These are phyloP conservation scores for Alternaria sp. DNA, from an alignment of 2,329 filamentous ascomycete genomes.

Conservation along the genomic window DNA sequence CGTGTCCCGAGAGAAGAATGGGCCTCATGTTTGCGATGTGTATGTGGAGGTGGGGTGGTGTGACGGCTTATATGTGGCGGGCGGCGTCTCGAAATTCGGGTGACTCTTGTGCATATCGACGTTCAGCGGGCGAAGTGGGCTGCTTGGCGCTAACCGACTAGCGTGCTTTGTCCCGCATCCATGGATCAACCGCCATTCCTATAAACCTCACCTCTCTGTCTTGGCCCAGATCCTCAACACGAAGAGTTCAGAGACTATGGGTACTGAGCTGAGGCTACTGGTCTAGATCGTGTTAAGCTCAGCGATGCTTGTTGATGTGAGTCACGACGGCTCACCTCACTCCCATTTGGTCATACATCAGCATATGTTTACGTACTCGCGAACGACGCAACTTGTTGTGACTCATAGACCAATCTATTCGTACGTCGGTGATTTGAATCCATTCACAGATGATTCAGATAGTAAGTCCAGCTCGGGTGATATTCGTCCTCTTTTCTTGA, in stretches of 20 bases:
- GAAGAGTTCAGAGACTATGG: neutral
- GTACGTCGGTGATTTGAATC: neutral
- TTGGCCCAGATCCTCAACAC: neutral
- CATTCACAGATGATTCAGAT: neutral
- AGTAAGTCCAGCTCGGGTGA: neutral
- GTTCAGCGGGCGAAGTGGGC: constrained; percentile 42
- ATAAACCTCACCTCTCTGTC: neutral
- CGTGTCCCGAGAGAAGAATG: constrained; percentile 94
- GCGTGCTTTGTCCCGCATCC: constrained; percentile 22
- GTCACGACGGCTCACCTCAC: neutral
- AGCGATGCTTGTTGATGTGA: neutral
- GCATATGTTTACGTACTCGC: neutral
- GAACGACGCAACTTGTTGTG: neutral
- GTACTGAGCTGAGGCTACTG: neutral
- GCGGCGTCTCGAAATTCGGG: constrained; percentile 41
- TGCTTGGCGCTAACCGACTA: constrained; percentile 36
- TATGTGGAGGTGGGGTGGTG: constrained; percentile 26
- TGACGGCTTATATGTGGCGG: constrained; percentile 31
- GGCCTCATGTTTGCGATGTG: constrained; percentile 76
- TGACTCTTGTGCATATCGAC: constrained; percentile 40
- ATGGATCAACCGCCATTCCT: constrained; percentile 11
- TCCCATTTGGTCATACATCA: neutral
- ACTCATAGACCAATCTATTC: neutral
- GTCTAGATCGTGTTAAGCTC: neutral
- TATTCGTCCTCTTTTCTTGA: neutral